Conservation (phyloP, 768 basidiomycete species). For the Hysterangium stoloniferum region DNA sequence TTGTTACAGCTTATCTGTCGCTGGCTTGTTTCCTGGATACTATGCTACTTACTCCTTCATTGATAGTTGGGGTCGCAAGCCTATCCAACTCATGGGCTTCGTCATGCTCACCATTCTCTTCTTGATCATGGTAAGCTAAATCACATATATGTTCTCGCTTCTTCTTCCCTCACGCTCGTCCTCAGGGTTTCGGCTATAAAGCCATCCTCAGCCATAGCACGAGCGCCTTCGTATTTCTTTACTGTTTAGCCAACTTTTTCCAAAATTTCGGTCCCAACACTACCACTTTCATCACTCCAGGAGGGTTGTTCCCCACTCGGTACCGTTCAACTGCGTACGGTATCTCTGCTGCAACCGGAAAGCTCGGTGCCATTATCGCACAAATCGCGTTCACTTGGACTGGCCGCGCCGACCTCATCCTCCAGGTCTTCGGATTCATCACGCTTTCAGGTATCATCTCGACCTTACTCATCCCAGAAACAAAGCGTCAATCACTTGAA, state of each 20-base stretch:
- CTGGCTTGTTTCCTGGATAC: conserved; percentile 34
- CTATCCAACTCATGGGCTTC: conserved; percentile 35
- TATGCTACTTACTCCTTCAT: conserved; percentile 31
- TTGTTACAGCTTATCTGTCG: conserved; percentile 21
- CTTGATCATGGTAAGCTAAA: conserved; percentile 24
- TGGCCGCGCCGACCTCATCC: conserved; percentile 13
- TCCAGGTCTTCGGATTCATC: conserved; percentile 40
- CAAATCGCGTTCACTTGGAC: conserved; percentile 26
- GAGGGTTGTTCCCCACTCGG: conserved; percentile 39
- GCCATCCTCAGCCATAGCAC: conserved; percentile 19
- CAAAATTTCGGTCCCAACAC: conserved; percentile 40
- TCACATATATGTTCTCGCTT: not conserved
- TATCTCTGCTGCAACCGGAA: conserved; percentile 37
- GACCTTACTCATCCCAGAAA: conserved; percentile 37
- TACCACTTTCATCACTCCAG: conserved; percentile 37
- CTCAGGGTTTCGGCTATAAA: conserved; percentile 20
- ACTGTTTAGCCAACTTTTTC: conserved; percentile 35
- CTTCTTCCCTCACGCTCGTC: conserved; percentile 8
- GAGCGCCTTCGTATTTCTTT: conserved; percentile 30
- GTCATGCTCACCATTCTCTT: conserved; percentile 26
- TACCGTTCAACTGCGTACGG: conserved; percentile 38
- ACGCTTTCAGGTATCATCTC: conserved; percentile 37
- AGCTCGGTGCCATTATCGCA: conserved; percentile 36
- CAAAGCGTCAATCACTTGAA: conserved; percentile 29
- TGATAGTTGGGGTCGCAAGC: conserved; percentile 32